Conservation (phyloP, 1,139 yeast species). For the Magnusiomyces tetraspermus region DNA sequence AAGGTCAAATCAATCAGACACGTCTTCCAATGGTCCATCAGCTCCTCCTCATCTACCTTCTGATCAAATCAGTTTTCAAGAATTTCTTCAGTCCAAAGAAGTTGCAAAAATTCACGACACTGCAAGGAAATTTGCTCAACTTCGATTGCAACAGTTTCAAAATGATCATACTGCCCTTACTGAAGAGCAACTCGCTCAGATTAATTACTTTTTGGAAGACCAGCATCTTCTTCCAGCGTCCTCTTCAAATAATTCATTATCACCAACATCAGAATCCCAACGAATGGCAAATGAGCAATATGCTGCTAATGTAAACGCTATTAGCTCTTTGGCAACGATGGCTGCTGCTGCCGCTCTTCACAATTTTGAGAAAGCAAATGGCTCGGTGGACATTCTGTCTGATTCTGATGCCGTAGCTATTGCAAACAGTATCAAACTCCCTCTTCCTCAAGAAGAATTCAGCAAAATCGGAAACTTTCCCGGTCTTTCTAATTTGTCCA, state of each 20-base stretch:
- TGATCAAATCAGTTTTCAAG: conserved; percentile 10
- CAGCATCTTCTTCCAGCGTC: conserved; percentile 1
- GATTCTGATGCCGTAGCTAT: neutral
- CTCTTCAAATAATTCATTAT: neutral
- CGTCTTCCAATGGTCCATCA: too few relatives aligned
- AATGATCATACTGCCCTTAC: conserved; percentile 4
- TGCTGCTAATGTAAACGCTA: conserved; percentile 3
- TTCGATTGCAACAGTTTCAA: conserved; percentile 4
- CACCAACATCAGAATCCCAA: neutral
- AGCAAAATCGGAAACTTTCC: neutral
- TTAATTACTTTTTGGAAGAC: neutral
- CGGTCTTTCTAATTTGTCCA: neutral
- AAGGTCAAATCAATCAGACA: too few relatives aligned
- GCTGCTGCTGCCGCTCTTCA: conserved; percentile 8
- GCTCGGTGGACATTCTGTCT: neutral
- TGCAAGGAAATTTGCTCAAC: conserved; percentile 3
- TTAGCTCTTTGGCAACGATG: conserved; percentile 4
- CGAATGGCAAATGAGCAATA: neutral
- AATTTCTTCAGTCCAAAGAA: conserved; percentile 10
- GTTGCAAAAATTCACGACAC: conserved; percentile 14
- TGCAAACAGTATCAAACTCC: neutral
- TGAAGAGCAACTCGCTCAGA: conserved; percentile 6
- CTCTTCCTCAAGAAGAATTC: neutral
- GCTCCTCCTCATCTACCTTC: conserved; percentile 7
- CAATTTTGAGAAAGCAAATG: conserved; percentile 1